Evolutionary conservation across 2,329 filamentous ascomycete species (phyloP), one percentile per base, ranked within the genome.

Genomic region (Eurotiales sp.): DNA sequence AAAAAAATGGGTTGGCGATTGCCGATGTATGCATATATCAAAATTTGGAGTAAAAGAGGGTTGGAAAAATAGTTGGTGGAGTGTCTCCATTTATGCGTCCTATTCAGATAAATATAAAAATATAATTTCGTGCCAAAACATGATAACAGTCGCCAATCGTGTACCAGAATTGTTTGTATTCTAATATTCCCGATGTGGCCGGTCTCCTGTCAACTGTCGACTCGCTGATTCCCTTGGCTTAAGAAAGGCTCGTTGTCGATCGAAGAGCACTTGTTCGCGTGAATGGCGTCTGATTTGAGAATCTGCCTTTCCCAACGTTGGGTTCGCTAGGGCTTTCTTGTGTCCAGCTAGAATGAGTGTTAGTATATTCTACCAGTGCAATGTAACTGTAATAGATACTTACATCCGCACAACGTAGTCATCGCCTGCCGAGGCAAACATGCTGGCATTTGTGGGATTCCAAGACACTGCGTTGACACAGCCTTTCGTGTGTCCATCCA

Each of bases 391-490:
- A 25, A 2, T 21, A 41, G 6, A 3, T 54, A 75, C 87, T 77
- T 76, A 96, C 87, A 99, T 90, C 72, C 86, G 85, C 57, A 97
- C 85, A 65, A 81, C 84, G 49, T 80, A 78, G 64, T 97, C 93
- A 67, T 99, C 93, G 15, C 92, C 91, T 53, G 88, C 92, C 11
- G 90, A 92, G 14, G 90, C 93, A 70, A 96, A 89, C 75, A 96
- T 86, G 55, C 82, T 82, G 1, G 89, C 84, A 63, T 96, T 83
- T 10, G 74, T 78, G 1, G 93, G 91, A 62, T 92, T 93, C 92
- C 93, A 99, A 19, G 86, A 80, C 32, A 95, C 87, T 7, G 89
- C 82, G 65, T 96, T 97, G 57, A 93, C 92, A 54, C 83, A 85
- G 29, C 90, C 86, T 11, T 81, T 79, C 6, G 76, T 73, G 44